These are phyloP conservation scores for Lycium ferocissimum DNA, from an alignment of 257 asterid genomes.

Conservation along the genomic window DNA sequence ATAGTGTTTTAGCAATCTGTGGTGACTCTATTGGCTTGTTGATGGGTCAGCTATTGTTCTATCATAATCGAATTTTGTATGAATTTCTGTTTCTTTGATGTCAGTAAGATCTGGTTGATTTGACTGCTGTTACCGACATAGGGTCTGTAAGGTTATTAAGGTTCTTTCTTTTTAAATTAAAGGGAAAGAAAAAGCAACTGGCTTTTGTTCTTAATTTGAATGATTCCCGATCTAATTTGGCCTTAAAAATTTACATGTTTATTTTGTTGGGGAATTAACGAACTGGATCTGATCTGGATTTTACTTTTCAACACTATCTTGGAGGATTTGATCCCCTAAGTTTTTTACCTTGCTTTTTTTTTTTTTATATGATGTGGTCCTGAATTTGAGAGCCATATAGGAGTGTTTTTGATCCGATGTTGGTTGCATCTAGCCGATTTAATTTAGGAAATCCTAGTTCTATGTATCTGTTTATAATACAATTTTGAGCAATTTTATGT, in stretches of 20 bases:
- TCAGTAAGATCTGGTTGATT: conserved; percentile 14
- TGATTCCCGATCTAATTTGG: too few relatives aligned
- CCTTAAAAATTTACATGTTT: too few relatives aligned
- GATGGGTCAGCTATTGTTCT: background rate
- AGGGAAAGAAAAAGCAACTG: too few relatives aligned
- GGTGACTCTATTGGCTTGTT: background rate
- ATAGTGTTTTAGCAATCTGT: background rate
- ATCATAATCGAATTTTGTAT: background rate
- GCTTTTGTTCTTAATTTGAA: too few relatives aligned
- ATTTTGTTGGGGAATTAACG: background rate
- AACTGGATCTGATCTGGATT: conserved; percentile 10
- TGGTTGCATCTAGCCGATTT: background rate
- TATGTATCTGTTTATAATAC: background rate
- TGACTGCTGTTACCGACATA: background rate
- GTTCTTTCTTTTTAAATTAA: too few relatives aligned
- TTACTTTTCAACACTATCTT: background rate
- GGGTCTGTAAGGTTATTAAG: too few relatives aligned
- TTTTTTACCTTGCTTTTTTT: background rate
- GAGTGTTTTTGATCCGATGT: background rate
- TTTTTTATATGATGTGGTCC: background rate
- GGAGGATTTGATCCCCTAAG: background rate
- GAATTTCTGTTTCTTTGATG: background rate
- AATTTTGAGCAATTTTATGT: background rate
- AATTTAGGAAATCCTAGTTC: background rate
- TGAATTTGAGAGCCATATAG: background rate